Evolutionary conservation across 192 early-diverging fungal species (phyloP), one percentile per base, ranked within the genome.

Genomic region (Pilaira anomala): DNA sequence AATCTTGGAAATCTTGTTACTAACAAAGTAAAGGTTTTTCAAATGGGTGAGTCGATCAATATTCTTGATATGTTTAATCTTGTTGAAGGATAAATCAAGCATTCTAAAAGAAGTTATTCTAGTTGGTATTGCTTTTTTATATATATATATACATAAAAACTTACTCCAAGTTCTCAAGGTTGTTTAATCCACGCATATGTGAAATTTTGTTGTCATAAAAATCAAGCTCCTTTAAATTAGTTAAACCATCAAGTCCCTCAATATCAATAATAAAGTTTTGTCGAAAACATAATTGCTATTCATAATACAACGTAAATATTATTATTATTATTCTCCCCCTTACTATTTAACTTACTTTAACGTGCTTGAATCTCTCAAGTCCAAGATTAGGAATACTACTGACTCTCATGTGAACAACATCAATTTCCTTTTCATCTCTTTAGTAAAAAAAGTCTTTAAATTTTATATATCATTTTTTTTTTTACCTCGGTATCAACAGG

Each of bases 31-130:
- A 30, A 99, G 67, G 48, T 95, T 85, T 1, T 63, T 80, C 36
- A 99, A 69, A 7, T 87, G 77, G 0, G 42, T 45, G 16, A 96
- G 71, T 6, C 75, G 26, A 1, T 80, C 84, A 5, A 97, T 18
- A 54, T 82, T 62, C 64, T 92, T 86, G 60, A 97, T 90, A 28
- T 75, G 71, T 29, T 86, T 86, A 63, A 99, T 93, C 62, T 94
- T 94, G 78, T 99, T 99, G 80, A 95, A 99, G 6, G 94, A 97
- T 54, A 99, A 75, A 65, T 99, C 97, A 42, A 98, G 77, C 1
- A 65, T 67, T 25, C 75, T 79, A 48, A 16, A 9, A 19, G 49
- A 7, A 48, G 9, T n/a, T 13, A 30, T 30, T 1, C 11, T 28
- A 44, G 50, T 25, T 36, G 3, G 28, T 36, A 7, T 54, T 62